Evolutionary conservation across 345 rosid species (phyloP).

Genomic region (Lagerstroemia speciosa): DNA sequence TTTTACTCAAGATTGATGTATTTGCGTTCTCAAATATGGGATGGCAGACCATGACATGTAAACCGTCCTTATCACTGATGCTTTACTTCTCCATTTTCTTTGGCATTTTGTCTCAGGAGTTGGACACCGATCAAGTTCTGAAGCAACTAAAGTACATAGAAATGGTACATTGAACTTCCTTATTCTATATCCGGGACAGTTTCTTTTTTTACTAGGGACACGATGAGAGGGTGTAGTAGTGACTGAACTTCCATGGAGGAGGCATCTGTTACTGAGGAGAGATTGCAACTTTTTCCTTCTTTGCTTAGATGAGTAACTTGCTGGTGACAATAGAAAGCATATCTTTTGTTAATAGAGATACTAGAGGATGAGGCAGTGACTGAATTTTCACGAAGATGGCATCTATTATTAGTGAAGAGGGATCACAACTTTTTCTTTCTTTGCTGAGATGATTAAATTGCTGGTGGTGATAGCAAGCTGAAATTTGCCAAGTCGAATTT

Average conservation of each 20-base stretch:
- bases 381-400: background rate
- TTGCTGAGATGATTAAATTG: background rate
- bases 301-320: no score
- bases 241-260: background rate
- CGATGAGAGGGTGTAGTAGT: background rate
- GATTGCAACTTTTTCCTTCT: no score
- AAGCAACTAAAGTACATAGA: constrained; percentile 69
- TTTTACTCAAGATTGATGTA: background rate
- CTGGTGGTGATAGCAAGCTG: background rate
- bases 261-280: no score
- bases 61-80: background rate
- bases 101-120: constrained; percentile 41
- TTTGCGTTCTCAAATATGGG: background rate
- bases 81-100: constrained; percentile 11
- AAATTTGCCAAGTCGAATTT: background rate
- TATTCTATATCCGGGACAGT: background rate
- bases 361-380: no score
- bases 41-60: background rate
- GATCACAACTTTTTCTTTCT: no score
- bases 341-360: no score
- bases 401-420: background rate
- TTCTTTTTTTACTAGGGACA: background rate
- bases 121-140: constrained; percentile 67
- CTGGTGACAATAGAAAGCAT: no score
- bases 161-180: constrained; percentile 37